Evolutionary conservation across 1,284 basidiomycete genomes (phyloP), one percentile per base, ranked within the genome.

Genomic region (Sporisorium iseilematis-ciliati): DNA sequence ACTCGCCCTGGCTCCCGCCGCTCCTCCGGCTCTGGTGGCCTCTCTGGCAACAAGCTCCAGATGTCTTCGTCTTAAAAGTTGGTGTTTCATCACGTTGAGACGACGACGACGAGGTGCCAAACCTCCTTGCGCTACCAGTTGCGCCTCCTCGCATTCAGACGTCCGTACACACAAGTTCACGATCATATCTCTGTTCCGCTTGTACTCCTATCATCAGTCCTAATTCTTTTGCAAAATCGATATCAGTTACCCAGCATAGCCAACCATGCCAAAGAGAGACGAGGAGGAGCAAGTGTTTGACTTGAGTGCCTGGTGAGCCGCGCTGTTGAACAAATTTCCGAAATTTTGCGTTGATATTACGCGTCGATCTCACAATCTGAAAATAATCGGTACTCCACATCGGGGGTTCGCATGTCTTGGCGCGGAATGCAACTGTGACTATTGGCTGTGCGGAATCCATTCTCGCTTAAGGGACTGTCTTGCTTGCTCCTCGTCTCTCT

Each of bases 1-100:
- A 80, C 79, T 7, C 65, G 75, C 14, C 75, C 80, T 20, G 79
- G 79, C 46, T 83, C 82, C 8, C 81, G 82, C 46, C 68, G 81
- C 43, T 75, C 75, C 21, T 83, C 81, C 7, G 74, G 77, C 55
- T 77, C 71, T 8, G 76, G 79, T 29, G 82, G 81, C 26, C 70
- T 80, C 16, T 79, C 82, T 26, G 81, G 81, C 23, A 75, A 77
- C 69, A 79, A 81, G 75, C 66, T 83, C 29, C 73, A 75, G 57
- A 82, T 82, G 80, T 77, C 79, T 10, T 71, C 68, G 29, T 65
- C 68, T 7, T 71, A 51, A 54, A 14, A 11, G 12, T 29, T 29
- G 29, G 29, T 29, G 12, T 35, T 35, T 35, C 33, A 11, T 7
- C 12, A 8, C 33, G 33, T 11, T 35, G 10, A 35, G 33, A 35